Conservation (phyloP, 228 moss, liverwort and hornwort species). For the Sphagnum magellanicum region DNA sequence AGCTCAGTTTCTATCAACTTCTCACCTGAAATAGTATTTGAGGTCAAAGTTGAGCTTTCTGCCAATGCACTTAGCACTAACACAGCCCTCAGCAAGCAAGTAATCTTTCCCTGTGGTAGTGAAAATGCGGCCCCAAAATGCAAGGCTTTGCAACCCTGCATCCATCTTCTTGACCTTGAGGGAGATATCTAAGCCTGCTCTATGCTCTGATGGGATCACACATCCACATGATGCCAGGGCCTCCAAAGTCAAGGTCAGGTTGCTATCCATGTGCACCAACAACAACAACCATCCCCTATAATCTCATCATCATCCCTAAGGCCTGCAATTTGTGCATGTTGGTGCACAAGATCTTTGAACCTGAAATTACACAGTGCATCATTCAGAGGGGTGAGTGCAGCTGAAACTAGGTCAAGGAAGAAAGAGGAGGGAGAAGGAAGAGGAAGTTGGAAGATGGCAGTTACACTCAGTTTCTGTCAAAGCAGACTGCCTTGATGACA, state of each 20-base stretch:
- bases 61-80: conserved; percentile 48
- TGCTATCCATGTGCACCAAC: conserved; percentile 52
- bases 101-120: conserved; percentile 82
- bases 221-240: conserved; percentile 81
- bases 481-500: too few species aligned
- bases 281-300: too few species aligned
- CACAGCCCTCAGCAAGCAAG: conserved; percentile 74
- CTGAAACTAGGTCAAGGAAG: too few species aligned
- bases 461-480: too few species aligned
- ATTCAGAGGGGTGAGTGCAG: too few species aligned
- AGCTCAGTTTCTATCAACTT: too few species aligned
- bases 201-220: conserved; percentile 70
- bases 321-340: too few species aligned
- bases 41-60: conserved; percentile 55
- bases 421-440: too few species aligned
- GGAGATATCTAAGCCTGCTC: conserved; percentile 71
- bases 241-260: conserved; percentile 64
- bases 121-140: conserved; percentile 78
- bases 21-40: conserved; percentile 72
- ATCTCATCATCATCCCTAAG: too few species aligned
- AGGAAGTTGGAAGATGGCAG: too few species aligned
- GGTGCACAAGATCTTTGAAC: too few species aligned
- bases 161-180: conserved; percentile 82
- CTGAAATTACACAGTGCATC: too few species aligned
- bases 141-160: conserved; percentile 69